Evolutionary conservation across 768 basidiomycete genomes (phyloP).

Genomic region (Leccinellum rugosiceps): DNA sequence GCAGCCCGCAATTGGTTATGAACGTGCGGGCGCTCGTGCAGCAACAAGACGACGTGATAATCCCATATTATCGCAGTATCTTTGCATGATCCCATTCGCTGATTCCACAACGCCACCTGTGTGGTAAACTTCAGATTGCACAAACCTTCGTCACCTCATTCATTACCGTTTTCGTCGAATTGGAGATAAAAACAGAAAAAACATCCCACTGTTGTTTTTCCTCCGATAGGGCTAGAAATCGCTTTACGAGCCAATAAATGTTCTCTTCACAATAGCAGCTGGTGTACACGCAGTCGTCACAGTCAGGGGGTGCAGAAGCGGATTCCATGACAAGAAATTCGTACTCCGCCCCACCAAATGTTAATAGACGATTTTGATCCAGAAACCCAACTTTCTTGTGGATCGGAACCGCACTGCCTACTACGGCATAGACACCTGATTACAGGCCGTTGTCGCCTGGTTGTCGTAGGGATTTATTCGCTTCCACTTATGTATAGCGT

Average conservation of each 20-base stretch:
- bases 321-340: conserved; percentile 13
- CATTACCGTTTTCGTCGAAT: conserved; percentile 57
- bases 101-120: conserved; percentile 66
- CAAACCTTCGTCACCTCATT: conserved; percentile 13
- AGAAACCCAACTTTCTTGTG: conserved; percentile 9
- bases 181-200: conserved; percentile 64
- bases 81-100: conserved; percentile 40
- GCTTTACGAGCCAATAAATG: conserved; percentile 54
- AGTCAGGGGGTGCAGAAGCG: conserved; percentile 22
- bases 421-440: background rate
- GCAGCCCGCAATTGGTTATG: conserved; percentile 13
- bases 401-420: conserved; percentile 7
- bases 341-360: conserved; percentile 16
- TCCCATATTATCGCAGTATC: conserved; percentile 60
- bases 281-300: conserved; percentile 45
- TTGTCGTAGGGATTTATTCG: background rate
- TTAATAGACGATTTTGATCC: background rate
- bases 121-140: conserved; percentile 1
- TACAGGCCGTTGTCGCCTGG: background rate
- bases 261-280: conserved; percentile 73
- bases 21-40: conserved; percentile 34
- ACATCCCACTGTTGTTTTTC: conserved; percentile 43
- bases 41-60: conserved; percentile 65
- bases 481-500: background rate
- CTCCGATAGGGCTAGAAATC: conserved; percentile 34